Evolutionary conservation across 495 filamentous ascomycete species (phyloP).

Genomic region (Lepraria neglecta): DNA sequence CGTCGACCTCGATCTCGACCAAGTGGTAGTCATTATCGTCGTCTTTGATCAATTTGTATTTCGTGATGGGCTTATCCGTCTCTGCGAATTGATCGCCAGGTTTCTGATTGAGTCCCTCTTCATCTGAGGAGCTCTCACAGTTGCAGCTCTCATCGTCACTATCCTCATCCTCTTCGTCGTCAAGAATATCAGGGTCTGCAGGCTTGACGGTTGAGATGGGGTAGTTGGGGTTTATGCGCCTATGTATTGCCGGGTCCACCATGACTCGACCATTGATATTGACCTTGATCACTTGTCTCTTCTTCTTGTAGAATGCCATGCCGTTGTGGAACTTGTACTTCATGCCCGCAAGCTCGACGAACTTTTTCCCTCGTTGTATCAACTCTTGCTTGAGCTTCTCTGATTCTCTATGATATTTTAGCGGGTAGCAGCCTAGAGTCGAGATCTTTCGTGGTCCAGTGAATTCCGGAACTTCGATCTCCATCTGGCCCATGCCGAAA

Average conservation of each 20-base stretch:
- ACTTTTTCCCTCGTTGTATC: constrained; percentile 80
- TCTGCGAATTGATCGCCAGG: constrained; percentile 35
- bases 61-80: constrained; percentile 50
- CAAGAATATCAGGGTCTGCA: constrained; percentile 64
- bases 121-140: constrained; percentile 40
- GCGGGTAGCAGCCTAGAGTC: constrained; percentile 68
- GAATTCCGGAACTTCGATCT: constrained; percentile 68
- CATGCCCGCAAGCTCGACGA: constrained; percentile 71
- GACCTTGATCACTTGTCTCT: constrained; percentile 70
- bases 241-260: constrained; percentile 82
- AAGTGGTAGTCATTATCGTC: constrained; percentile 53
- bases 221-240: constrained; percentile 86
- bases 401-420: constrained; percentile 75
- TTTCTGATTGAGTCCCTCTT: constrained; percentile 38
- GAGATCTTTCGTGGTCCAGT: constrained; percentile 80
- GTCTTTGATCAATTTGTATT: constrained; percentile 61
- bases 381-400: constrained; percentile 58
- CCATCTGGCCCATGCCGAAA: constrained; percentile 64
- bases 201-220: constrained; percentile 71
- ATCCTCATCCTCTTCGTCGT: constrained; percentile 45
- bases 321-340: constrained; percentile 80
- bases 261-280: constrained; percentile 89
- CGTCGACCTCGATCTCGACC: constrained; percentile 56
- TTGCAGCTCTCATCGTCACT: constrained; percentile 29
- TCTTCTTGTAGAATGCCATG: constrained; percentile 77